Evolutionary conservation across 495 filamentous ascomycete species (phyloP).

Genomic region (Lentithecium fluviatile): DNA sequence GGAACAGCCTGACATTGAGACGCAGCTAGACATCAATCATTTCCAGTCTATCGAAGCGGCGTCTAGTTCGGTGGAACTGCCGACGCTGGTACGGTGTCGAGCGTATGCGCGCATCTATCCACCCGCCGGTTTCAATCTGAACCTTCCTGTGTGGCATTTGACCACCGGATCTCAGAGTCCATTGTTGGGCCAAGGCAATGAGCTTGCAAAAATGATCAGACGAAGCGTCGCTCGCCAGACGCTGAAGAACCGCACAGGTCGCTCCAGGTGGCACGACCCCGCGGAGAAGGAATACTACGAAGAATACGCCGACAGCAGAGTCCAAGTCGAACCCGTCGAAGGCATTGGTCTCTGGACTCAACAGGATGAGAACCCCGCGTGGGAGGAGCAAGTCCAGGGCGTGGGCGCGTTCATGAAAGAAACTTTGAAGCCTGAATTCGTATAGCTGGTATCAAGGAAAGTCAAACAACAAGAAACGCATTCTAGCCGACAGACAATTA

Average conservation of each 20-base stretch:
- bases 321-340: not conserved
- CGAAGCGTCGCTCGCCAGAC: constrained; percentile 24
- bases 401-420: constrained; percentile 24
- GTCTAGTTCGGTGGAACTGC: not conserved
- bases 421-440: not conserved
- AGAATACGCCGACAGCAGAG: constrained; percentile 17
- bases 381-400: constrained; percentile 11
- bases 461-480: not conserved
- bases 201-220: constrained; percentile 20
- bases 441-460: not conserved
- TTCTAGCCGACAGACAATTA: not conserved
- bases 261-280: constrained; percentile 7
- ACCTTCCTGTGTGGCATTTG: constrained; percentile 28
- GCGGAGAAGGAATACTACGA: constrained; percentile 19
- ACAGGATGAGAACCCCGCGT: not conserved
- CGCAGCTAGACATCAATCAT: constrained; percentile 18
- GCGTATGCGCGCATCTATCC: constrained; percentile 33
- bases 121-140: constrained; percentile 15
- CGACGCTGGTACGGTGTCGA: constrained; percentile 21
- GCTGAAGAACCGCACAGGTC: not conserved
- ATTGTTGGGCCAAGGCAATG: constrained; percentile 28
- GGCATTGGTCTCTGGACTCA: constrained; percentile 26
- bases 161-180: constrained; percentile 27
- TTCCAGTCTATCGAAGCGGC: constrained; percentile 9
- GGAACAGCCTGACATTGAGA: constrained; percentile 4